Conservation (phyloP, 208 protist genomes). For the Crithidia fasciculata region DNA sequence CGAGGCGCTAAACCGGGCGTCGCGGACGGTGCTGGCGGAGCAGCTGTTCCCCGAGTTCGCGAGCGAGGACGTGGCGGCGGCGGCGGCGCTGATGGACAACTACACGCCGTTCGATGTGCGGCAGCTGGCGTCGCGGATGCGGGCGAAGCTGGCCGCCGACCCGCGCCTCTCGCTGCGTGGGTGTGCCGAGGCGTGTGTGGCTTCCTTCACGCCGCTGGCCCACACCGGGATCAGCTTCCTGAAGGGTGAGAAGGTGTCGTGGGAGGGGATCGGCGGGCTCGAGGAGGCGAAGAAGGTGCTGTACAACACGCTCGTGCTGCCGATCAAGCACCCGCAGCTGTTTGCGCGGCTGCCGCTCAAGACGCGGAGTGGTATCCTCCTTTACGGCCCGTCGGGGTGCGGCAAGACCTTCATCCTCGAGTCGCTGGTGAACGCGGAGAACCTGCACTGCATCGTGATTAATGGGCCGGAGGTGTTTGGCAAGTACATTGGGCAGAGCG, state of each 20-base stretch:
- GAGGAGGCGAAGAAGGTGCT: slow-evolving; percentile 93
- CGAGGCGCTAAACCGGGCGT: slow-evolving; percentile 57
- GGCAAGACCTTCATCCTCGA: slow-evolving; percentile 92
- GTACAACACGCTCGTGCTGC: slow-evolving; percentile 95
- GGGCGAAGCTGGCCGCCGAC: slow-evolving; percentile 28
- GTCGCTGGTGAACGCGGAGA: slow-evolving; percentile 75
- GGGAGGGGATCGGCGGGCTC: slow-evolving; percentile 92
- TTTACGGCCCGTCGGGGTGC: slow-evolving; percentile 94
- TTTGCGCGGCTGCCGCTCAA: slow-evolving; percentile 92
- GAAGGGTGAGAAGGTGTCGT: slow-evolving; percentile 65
- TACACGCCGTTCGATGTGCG: slow-evolving; percentile 89
- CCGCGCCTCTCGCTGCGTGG: slow-evolving; percentile 28
- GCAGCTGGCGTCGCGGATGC: slow-evolving; percentile 61
- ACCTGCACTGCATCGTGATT: slow-evolving; percentile 91
- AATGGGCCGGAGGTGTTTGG: slow-evolving; percentile 95
- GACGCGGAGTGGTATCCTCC: slow-evolving; percentile 89
- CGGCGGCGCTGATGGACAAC: slow-evolving; percentile 80
- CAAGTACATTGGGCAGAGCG: slow-evolving; percentile 95
- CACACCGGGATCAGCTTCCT: slow-evolving; percentile 87
- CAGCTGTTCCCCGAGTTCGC: slow-evolving; percentile 61
- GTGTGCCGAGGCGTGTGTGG: slow-evolving; percentile 45
- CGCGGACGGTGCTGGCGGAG: slow-evolving; percentile 49
- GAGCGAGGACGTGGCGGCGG: slow-evolving; percentile 37
- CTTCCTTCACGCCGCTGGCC: slow-evolving; percentile 75
- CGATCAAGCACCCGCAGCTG: slow-evolving; percentile 92